Evolutionary conservation across 1,139 yeast genomes (phyloP).

Genomic region (Kurtzmaniella quercitrusa): DNA sequence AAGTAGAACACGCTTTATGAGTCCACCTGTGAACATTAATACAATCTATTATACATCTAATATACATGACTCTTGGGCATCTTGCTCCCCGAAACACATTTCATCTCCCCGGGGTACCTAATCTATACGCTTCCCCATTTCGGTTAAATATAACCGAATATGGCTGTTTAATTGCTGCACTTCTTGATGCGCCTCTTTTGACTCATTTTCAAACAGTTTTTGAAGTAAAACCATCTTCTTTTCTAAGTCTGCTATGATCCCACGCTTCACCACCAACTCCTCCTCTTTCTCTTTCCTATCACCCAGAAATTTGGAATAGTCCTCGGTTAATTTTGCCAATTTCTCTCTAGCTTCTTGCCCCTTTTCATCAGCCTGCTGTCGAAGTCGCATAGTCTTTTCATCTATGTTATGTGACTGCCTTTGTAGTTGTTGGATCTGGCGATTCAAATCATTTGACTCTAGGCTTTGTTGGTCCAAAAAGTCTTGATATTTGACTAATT

Average conservation of each 20-base stretch:
- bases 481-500: conserved; percentile 42
- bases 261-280: conserved; percentile 46
- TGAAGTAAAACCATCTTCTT: conserved; percentile 40
- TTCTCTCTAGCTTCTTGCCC: conserved; percentile 41
- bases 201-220: conserved; percentile 50
- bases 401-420: conserved; percentile 51
- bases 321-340: conserved; percentile 41
- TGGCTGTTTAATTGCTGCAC: conserved; percentile 53
- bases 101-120: neutral
- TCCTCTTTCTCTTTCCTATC: conserved; percentile 51
- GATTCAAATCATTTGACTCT: conserved; percentile 44
- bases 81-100: neutral
- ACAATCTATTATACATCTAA: conserved; percentile 4
- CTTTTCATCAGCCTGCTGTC: conserved; percentile 47
- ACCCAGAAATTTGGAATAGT: conserved; percentile 45
- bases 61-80: conserved; percentile 3
- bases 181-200: conserved; percentile 50
- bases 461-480: conserved; percentile 41
- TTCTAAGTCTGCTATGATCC: conserved; percentile 46
- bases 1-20: no score
- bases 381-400: conserved; percentile 51
- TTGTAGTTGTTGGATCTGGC: conserved; percentile 47
- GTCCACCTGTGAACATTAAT: no score
- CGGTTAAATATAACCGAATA: conserved; percentile 44
- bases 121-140: conserved; percentile 38